Conservation (phyloP, 1,284 basidiomycete species). For the Microbotryum violaceum region DNA sequence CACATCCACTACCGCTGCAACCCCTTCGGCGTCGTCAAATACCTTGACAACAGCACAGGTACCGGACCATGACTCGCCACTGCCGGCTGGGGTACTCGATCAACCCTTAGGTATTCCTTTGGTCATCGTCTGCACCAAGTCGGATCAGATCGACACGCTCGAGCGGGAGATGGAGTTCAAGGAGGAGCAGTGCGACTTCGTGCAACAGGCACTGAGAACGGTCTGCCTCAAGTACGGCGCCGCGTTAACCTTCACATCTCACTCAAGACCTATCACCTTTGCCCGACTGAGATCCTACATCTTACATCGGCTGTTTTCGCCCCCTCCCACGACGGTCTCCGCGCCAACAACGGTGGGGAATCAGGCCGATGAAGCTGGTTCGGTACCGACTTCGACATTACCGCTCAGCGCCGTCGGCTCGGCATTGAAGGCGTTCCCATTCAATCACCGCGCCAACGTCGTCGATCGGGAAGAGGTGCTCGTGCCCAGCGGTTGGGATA, state of each 20-base stretch:
- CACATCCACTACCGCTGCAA: conserved; percentile 43
- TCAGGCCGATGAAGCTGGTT: too few relatives aligned
- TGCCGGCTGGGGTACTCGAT: conserved; percentile 63
- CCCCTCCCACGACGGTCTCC: conserved; percentile 4
- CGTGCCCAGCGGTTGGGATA: conserved; percentile 93
- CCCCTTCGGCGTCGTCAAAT: conserved; percentile 28
- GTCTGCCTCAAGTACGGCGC: conserved; percentile 92
- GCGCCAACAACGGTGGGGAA: conserved; percentile 2
- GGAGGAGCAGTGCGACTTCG: conserved; percentile 91
- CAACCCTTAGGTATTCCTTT: conserved; percentile 68
- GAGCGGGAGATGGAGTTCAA: conserved; percentile 42
- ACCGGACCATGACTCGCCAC: conserved; percentile 50
- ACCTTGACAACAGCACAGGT: conserved; percentile 49
- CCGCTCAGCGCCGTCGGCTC: too few relatives aligned
- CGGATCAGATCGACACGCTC: conserved; percentile 40
- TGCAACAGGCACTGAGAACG: conserved; percentile 88
- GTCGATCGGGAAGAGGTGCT: conserved; percentile 86
- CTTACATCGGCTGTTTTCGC: conserved; percentile 75
- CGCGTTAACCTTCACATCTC: conserved; percentile 82
- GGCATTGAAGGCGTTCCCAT: conserved; percentile 68
- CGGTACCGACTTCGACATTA: too few relatives aligned
- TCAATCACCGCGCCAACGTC: conserved; percentile 76
- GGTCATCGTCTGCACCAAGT: conserved; percentile 80
- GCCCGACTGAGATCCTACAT: conserved; percentile 75
- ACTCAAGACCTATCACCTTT: conserved; percentile 63